Evolutionary conservation across 2,329 filamentous ascomycete genomes (phyloP), one percentile per base, ranked within the genome.

Genomic region (Calonectria ilicicola): DNA sequence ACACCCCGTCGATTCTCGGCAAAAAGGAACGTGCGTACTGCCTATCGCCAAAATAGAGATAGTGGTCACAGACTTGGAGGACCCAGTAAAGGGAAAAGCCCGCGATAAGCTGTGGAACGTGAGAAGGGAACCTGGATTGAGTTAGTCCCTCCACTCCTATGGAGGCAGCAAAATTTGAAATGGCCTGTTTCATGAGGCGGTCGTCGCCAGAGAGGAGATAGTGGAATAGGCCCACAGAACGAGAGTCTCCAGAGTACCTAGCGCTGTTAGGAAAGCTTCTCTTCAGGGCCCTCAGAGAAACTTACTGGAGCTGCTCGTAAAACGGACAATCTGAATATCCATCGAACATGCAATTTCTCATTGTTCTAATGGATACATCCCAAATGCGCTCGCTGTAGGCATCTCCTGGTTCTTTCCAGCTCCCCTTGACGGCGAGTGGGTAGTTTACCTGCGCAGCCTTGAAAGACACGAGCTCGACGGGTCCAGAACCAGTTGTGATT

Each of bases 1-100:
- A 75, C 0, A 85, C 80, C 3, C 81, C 83, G 44, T 84, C 83
- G 29, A 81, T 78, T 1, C 77, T 74, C 3, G 80, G 78, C 2
- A 84, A 69, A 27, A 84, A 84, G 12, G 72, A 77, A 2, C 79
- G 77, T 1, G 79, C 65, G 35, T 79, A 84, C 8, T 35, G 9
- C 0, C 53, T 76, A 67, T 85, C 84, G 5, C 81, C 82, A 65
- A 84, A 85, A 71, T 80, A 81, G 9, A 80, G 69, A 65, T 82
- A 78, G 64, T 86, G 84, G 69, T 85, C 84, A 46, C 76, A 80
- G 0, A 85, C 76, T 67, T 80, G 79, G 19, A 81, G 75, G 14
- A 84, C 77, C 83, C 83, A 85, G 75, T 81, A 85, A 0, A 85
- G 79, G 1, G 83, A 81, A 67, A 85, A 85, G 15, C 78, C 77